These are phyloP conservation scores for Fraxinus albicans DNA, from an alignment of 305 asterid species.

Conservation along the genomic window DNA sequence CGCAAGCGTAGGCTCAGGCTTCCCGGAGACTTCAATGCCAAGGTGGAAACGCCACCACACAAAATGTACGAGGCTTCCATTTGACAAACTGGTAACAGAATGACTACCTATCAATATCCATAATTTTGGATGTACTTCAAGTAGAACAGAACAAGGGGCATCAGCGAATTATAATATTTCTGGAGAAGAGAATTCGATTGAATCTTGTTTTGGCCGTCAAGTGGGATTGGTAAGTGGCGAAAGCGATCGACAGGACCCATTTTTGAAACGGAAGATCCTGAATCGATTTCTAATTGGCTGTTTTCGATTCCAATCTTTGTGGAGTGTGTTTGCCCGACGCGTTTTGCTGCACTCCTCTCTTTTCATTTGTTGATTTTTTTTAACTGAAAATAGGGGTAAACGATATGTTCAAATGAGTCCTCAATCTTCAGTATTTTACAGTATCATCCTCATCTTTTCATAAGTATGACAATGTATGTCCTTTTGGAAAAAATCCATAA, in stretches of 20 bases:
- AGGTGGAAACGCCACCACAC: slow-evolving; percentile 59
- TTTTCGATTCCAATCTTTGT: slow-evolving; percentile 5
- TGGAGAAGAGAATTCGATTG: slow-evolving; percentile 21
- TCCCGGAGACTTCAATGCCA: slow-evolving; percentile 39
- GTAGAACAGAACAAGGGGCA: background rate
- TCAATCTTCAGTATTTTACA: background rate
- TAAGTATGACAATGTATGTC: background rate
- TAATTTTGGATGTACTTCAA: background rate
- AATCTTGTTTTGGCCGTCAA: background rate
- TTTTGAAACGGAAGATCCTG: background rate
- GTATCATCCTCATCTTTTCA: background rate
- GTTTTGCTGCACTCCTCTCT: background rate
- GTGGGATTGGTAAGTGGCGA: slow-evolving; percentile 9
- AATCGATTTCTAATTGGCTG: slow-evolving; percentile 14
- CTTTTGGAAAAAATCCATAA: background rate
- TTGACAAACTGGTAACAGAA: slow-evolving; percentile 15
- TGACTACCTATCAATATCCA: background rate
- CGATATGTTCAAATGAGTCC: background rate
- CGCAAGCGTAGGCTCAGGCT: slow-evolving; percentile 26
- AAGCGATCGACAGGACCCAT: slow-evolving; percentile 4
- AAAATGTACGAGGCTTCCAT: slow-evolving; percentile 64
- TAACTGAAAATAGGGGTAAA: background rate
- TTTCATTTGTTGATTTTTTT: background rate
- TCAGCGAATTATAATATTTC: background rate
- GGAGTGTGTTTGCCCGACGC: slow-evolving; percentile 27